Base-by-base conservation (phyloP, 176 grass and related monocot species). In the Zizania latifolia region DNA sequence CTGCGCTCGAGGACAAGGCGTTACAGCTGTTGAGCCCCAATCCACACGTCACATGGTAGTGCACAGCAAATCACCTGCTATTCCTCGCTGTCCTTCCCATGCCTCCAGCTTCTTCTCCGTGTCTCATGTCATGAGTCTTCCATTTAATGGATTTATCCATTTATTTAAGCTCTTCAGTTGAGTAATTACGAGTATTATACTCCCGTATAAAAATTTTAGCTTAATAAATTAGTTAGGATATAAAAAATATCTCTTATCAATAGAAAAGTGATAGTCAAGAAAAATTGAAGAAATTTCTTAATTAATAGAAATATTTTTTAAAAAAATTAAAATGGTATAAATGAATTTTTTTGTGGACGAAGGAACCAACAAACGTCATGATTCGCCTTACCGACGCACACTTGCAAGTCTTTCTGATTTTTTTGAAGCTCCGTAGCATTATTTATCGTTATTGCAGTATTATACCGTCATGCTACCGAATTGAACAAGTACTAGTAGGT, bases 21-120 rank as follows among this genome's bases (percentile, higher is more conserved):
- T 58, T 34, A 60, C 65, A 70, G 65, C 65, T 61, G 78, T 48
- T 27, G 36, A 27, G 54, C 55, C 65, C n/a, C n/a, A 28, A 31
- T 36, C 38, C 39, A 5, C 40, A 51, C 39, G 43, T 70, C 65
- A 80, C 38, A 37, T 80, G 40, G 13, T 44, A 22, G 36, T 1
- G n/a, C 57, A 10, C 56, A 58, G 36, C 36, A 30, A 54, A 14
- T 26, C 58, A n/a, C n/a, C n/a, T n/a, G n/a, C n/a, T n/a, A n/a
- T 11, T 64, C 58, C 26, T 80, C 53, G 36, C 65, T 60, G 77
- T 79, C 64, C 12, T 45, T 59, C 77, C 67, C 76, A 68, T 67
- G 76, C 46, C 58, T 36, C 31, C 31, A 0, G 0, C 29, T 48
- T 10, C 30, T 7, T 51, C 67, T 41, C 53, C n/a, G 37, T 40